Conservation (phyloP, 2,329 filamentous ascomycete genomes). For the Nigrospora oryzae region DNA sequence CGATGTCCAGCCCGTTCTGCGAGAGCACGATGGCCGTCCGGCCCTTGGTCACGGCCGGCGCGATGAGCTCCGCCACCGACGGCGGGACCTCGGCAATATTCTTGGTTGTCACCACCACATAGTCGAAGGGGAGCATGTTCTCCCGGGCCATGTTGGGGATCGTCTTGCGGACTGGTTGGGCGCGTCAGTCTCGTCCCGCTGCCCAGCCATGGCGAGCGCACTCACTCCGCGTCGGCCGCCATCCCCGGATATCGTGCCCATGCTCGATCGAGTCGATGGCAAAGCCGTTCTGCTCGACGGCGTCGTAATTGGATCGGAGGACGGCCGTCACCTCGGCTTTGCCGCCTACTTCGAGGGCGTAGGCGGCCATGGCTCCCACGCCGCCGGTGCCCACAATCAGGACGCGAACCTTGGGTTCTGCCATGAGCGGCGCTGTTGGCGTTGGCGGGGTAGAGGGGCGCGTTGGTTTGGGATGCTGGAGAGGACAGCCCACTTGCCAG, state of each 20-base stretch:
- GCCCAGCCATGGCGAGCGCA: background rate
- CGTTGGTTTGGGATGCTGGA: too few species aligned
- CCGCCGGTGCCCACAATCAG: constrained; percentile 47
- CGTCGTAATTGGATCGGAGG: constrained; percentile 45
- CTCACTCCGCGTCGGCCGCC: constrained; percentile 35
- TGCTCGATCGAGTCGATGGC: constrained; percentile 47
- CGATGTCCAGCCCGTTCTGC: constrained; percentile 58
- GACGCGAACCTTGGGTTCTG: constrained; percentile 25
- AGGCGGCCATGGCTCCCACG: constrained; percentile 47
- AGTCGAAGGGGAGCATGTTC: constrained; percentile 37
- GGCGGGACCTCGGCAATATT: constrained; percentile 47
- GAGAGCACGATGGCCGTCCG: constrained; percentile 46
- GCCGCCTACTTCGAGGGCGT: constrained; percentile 41
- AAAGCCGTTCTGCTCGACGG: constrained; percentile 39
- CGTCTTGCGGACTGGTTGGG: constrained; percentile 30
- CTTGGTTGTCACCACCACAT: constrained; percentile 49
- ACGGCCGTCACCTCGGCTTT: constrained; percentile 44
- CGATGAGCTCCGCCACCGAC: constrained; percentile 36
- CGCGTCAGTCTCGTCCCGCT: background rate
- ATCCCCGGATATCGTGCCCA: constrained; percentile 34
- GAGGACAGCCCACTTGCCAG: too few species aligned
- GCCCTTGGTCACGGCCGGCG: constrained; percentile 39
- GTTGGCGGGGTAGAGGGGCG: too few species aligned
- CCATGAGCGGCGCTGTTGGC: constrained; percentile 1
- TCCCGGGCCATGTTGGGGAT: constrained; percentile 32